A percentile compares a stretch with the other conserved stretches of the same genome.
Evolutionary conservation across 2,329 filamentous ascomycete genomes (phyloP).

Genomic region (Cladophialophora psammophila): DNA sequence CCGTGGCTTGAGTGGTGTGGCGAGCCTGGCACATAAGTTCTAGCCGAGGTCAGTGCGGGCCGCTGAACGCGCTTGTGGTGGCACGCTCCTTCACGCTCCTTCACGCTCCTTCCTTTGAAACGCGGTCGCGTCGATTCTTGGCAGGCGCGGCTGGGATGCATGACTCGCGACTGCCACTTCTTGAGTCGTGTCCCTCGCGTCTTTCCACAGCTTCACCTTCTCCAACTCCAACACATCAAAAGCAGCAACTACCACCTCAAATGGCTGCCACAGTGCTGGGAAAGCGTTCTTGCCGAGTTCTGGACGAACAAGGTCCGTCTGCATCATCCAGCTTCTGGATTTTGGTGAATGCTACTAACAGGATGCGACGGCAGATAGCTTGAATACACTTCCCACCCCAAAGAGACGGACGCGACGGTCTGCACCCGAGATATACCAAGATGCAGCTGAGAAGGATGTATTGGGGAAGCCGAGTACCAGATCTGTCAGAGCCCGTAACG

Average conservation of each 20-base stretch:
- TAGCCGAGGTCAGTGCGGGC: conserved; percentile 4
- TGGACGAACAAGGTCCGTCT: conserved; percentile 52
- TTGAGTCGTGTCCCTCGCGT: conserved; percentile 30
- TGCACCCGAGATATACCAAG: conserved; percentile 51
- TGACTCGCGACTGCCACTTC: conserved; percentile 27
- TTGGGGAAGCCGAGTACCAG: conserved; percentile 31
- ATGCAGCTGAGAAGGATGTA: conserved; percentile 40
- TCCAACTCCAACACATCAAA: conserved; percentile 35
- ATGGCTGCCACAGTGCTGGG: conserved; percentile 49
- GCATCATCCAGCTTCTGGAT: conserved; percentile 21
- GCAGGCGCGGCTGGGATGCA: conserved; percentile 22
- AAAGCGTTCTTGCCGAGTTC: conserved; percentile 52
- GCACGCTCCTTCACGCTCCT: conserved; percentile 22
- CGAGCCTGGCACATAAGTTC: background rate
- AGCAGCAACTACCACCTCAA: conserved; percentile 50
- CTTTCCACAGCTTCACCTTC: conserved; percentile 32
- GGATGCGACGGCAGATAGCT: conserved; percentile 29
- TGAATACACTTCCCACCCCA: conserved; percentile 40
- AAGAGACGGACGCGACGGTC: conserved; percentile 57
- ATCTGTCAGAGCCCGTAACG: conserved; percentile 49
- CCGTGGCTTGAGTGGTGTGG: background rate
- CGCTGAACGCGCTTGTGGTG: conserved; percentile 5
- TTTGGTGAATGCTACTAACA: conserved; percentile 19
- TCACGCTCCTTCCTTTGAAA: conserved; percentile 18
- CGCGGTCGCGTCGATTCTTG: conserved; percentile 21